These are phyloP conservation scores for Gleditsia sinensis DNA, from an alignment of 306 rosid species.

Conservation along the genomic window DNA sequence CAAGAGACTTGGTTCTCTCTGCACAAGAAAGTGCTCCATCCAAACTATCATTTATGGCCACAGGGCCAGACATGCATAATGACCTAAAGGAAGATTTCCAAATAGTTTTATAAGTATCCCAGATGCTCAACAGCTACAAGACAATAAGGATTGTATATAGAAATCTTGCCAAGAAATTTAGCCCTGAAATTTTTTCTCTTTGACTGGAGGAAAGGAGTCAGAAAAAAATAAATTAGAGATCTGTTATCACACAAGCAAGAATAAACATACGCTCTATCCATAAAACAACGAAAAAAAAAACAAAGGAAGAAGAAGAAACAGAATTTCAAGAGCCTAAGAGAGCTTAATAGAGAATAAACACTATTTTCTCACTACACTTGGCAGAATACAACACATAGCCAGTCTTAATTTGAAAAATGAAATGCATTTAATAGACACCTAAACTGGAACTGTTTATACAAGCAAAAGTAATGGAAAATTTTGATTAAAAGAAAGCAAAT, in stretches of 20 bases:
- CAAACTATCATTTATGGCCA: slow-evolving; percentile 64
- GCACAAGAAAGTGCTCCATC: slow-evolving; percentile 58
- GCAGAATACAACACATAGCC: slow-evolving; percentile 1
- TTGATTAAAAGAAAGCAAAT: background rate
- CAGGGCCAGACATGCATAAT: slow-evolving; percentile 99
- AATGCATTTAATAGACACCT: background rate
- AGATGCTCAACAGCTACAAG: slow-evolving; percentile 47
- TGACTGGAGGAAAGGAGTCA: slow-evolving; percentile 27
- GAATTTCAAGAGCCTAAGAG: slow-evolving; percentile 16
- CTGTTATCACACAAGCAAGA: slow-evolving; percentile 20
- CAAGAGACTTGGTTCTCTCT: slow-evolving; percentile 87
- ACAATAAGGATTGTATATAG: slow-evolving; percentile 42
- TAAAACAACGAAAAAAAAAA: too few relatives aligned
- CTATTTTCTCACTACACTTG: background rate
- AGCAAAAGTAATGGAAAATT: background rate
- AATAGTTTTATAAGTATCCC: slow-evolving; percentile 41
- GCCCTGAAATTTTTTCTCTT: slow-evolving; percentile 41
- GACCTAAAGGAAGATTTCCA: slow-evolving; percentile 53
- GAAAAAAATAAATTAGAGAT: slow-evolving; percentile 37
- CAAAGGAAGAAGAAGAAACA: background rate
- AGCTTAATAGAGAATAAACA: slow-evolving; percentile 27
- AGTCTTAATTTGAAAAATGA: background rate
- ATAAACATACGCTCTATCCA: slow-evolving; percentile 22
- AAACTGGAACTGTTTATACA: background rate
- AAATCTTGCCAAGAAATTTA: slow-evolving; percentile 39